Evolutionary conservation across 148 eudicot species (phyloP), one percentile per base, ranked within the genome.

Genomic region (Rheum nobile): DNA sequence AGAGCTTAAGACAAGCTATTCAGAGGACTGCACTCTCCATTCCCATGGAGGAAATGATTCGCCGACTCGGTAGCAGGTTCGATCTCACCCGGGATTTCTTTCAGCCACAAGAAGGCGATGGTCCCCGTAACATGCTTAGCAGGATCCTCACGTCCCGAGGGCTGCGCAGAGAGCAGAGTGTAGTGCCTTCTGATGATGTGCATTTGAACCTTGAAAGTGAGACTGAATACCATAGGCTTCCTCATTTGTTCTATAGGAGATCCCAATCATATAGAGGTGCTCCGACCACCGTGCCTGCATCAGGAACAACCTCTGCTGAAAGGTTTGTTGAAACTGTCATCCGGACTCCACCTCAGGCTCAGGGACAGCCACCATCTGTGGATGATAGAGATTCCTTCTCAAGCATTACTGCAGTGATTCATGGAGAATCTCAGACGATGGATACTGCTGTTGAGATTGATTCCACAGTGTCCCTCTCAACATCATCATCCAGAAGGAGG

Each of bases 381-480:
- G 99, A 95, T 48, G 99, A 95, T 72, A 82, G 94, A 72, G 96
- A 95, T 78, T 95, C 99, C 16, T 82, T 95, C 75, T 91, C 99
- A 1, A 95, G 99, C 81, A 90, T 91, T 73, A 91, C 91, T 82
- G 99, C 96, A 22, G 87, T 83, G 54, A 88, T 95, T 71, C 99
- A 88, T 72, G 90, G 97, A 31, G 99, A 90, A 75, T 88, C 96
- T 77, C 93, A 88, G 76, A 90, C 92, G 1, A 78, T 86, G 37
- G 99, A 91, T 78, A 87, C 88, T 71, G 93, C 96, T 29, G 86
- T 86, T 67, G 99, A 92, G 81, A 95, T 95, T 72, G 96, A 95
- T 82, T 95, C 99, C 13, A 79, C 80, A 26, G 94, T 88, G 44
- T 85, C 92, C 26, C 85, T 80, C 14, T 95, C 99, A 6, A 95